Base-by-base conservation (phyloP, 2,329 filamentous ascomycete genomes). In the Ceratocystis cacaofunesta region DNA sequence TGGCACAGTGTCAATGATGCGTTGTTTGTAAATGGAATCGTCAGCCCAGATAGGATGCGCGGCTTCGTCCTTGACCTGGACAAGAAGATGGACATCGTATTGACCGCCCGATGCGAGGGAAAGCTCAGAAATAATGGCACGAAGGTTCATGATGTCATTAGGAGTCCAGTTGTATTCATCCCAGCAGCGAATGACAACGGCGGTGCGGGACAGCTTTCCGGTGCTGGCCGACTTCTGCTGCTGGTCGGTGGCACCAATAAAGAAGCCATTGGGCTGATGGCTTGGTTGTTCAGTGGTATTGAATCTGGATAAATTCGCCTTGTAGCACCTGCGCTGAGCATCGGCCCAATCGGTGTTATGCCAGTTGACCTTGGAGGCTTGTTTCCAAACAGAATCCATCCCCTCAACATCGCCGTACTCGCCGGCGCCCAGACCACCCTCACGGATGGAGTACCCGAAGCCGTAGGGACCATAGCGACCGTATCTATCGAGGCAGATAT, bases 401-500 rank as follows among this genome's bases (percentile, higher is more conserved):
- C 90, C 92, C 69, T 94, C 88, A 62, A 81, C 85, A 68, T 96
- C 89, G 25, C 90, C 90, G 70, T 91, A 85, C 74, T 95, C 83
- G 10, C 90, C 92, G n/a, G 89, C 85, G 3, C 92, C 91, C 30
- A 88, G 85, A 1, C 92, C 92, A 12, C 92, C 92, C 69, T 82
- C 85, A 66, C 85, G 85, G 43, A 82, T 78, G 41, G 88, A 89
- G 74, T 97, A 97, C 7, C 92, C 92, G 68, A 90, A 84, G 0
- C 92, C 92, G 70, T 99, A 99, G 0, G 92, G 89, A 0, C 90
- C 92, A 36, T 94, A 83, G 69, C 91, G 83, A 2, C 92, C 92
- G 72, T 89, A 95, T 1, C 94, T 83, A 70, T 99, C 94, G 72
- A 96, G 96, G 76, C 94, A 99, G 60, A 96, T 83, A 71, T 95